Base-by-base conservation (phyloP, 2,329 filamentous ascomycete genomes). In the Drechslerella stenobrocha region DNA sequence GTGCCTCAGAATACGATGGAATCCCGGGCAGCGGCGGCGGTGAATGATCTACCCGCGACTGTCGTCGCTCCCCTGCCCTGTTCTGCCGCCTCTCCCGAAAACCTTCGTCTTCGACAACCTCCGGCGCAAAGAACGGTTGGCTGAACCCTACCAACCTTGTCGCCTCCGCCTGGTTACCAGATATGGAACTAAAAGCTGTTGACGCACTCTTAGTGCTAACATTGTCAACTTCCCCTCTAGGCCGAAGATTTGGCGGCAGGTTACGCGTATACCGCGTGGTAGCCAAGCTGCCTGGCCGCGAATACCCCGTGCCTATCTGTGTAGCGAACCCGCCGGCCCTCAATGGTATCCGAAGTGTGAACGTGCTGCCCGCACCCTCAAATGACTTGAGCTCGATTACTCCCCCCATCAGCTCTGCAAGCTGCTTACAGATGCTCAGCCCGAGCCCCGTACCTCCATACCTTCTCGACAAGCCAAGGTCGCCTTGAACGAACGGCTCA, bases 331-430 rank as follows among this genome's bases (percentile, higher is more conserved):
- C 57, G 47, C 64, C 57, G 30, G 57, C 64, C 58, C 45, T 87
- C 23, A 96, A 79, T 1, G 91, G 91, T 35, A 96, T 89, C 23
- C 83, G 82, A 83, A 96, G 86, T 0, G 81, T 91, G 73, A 96
- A 96, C 0, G 84, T 88, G 40, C 88, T 90, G 45, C 71, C 52
- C 32, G 66, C 48, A 51, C 70, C 66, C 69, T 72, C 58, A 34
- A 65, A 65, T 24, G 64, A 71, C 20, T 72, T 70, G 45, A 92
- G 86, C 1, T 88, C 88, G 46, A 93, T 90, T 66, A 88, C 85
- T 2, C 89, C 89, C 18, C 88, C 87, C 74, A 91, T 88, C 8
- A 92, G 78, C 74, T 92, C 88, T 0, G 87, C 89, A n/a, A 93
- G 80, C 56, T 88, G 83, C 22, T 87, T 82, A 34, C 85, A 88